Conservation (phyloP, 2,329 filamentous ascomycete species). For the Monosporascus sp. region DNA sequence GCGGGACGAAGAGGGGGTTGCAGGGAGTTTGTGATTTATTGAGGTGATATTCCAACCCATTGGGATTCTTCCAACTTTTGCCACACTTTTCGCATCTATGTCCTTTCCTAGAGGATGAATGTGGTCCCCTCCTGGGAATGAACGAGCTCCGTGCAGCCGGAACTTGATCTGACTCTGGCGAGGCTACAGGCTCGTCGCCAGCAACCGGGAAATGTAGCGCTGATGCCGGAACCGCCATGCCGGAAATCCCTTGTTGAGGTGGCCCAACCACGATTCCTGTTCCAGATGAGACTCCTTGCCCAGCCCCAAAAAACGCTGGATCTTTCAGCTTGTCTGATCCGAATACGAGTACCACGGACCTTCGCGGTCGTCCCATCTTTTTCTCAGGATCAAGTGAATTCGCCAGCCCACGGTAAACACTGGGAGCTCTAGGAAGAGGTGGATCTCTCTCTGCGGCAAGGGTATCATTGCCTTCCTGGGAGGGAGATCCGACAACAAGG, state of each 20-base stretch:
- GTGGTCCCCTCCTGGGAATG: conserved; percentile 8
- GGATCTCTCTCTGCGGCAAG: neutral
- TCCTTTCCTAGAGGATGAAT: conserved; percentile 17
- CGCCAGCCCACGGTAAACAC: conserved; percentile 21
- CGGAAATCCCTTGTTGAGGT: neutral
- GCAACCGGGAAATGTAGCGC: neutral
- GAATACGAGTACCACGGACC: conserved; percentile 26
- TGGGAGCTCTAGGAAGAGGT: conserved; percentile 10
- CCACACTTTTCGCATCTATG: conserved; percentile 50
- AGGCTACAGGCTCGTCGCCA: conserved; percentile 3
- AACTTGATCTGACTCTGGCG: conserved; percentile 6
- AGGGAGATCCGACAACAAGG: neutral
- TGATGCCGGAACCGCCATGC: neutral
- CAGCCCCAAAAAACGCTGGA: conserved; percentile 11
- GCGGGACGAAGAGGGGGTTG: conserved; percentile 41
- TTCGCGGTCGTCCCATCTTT: conserved; percentile 22
- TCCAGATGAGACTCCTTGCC: neutral
- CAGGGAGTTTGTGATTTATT: conserved; percentile 50
- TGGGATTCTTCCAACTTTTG: conserved; percentile 51
- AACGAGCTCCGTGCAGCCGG: conserved; percentile 7
- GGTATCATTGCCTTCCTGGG: neutral
- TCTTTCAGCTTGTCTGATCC: conserved; percentile 21
- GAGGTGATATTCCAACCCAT: conserved; percentile 54
- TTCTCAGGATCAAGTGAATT: conserved; percentile 23
- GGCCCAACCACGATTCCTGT: neutral